Evolutionary conservation across 139 green algal genomes (phyloP), one percentile per base, ranked within the genome.

Genomic region (Coelastrella sp.): DNA sequence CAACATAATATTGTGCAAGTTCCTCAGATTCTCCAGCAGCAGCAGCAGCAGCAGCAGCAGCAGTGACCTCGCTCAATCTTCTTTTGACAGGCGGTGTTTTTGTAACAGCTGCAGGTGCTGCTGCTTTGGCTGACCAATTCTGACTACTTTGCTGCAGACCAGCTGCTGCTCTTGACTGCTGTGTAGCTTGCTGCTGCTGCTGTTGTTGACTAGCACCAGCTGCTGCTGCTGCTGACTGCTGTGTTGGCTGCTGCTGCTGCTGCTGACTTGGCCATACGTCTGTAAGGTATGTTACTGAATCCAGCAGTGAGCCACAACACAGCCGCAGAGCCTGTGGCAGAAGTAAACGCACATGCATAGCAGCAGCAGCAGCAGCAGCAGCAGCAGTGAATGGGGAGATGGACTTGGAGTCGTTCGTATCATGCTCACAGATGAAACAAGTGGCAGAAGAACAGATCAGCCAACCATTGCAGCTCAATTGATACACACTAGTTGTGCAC

Each of bases 151-250:
- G 81, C 60, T 86, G 81, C 81, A 75, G 79, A 59, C 81, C 15
- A 56, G 79, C 79, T 85, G 79, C 79, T 85, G 79, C 79, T 61
- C 20, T 60, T 65, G 79, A 85, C 79, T 85, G 79, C 20, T 68
- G 56, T 3, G 79, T 82, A 15, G 76, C 27, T 17, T 59, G 81
- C 79, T 85, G 79, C 57, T 85, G 56, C 6, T 61, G 79, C 58
- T 57, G 81, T 59, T 86, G 81, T n/a, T 74, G 81, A 7, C 57
- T 59, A n/a, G 81, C 68, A 76, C 15, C 68, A 27, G 68, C 81
- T 24, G 22, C 60, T 75, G 81, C 76, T 82, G 84, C 17, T 76
- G 68, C 24, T 76, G 66, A 35, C 74, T 88, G 84, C 14, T 85
- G 72, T 78, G 19, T 78, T 27, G 17, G 81, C 24, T 75, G 58